phyloP scores from a whole-genome alignment of 495 filamentous ascomycete genomes.

The Hypoxylon trugodes region DNA sequence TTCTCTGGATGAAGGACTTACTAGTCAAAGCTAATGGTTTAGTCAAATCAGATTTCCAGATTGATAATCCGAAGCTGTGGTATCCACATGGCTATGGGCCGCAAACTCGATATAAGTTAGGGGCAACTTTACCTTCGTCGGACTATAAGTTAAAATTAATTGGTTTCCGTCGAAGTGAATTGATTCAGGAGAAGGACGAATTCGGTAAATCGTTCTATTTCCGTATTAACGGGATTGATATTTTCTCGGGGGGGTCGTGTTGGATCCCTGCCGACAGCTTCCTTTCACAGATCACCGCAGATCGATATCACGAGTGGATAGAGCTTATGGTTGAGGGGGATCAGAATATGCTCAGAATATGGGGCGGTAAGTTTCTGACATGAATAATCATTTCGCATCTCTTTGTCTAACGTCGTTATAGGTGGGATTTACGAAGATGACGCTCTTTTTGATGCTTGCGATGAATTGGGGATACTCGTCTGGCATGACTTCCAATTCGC shows the following conservation, averaged over 20 bases:
- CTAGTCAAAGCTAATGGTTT: conserved; percentile 40
- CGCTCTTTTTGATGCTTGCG: conserved; percentile 76
- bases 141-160: conserved; percentile 43
- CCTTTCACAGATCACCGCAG: conserved; percentile 62
- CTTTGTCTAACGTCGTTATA: conserved; percentile 59
- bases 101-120: conserved; percentile 70
- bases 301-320: conserved; percentile 73
- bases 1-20: conserved; percentile 64
- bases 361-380: conserved; percentile 66
- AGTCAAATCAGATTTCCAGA: conserved; percentile 54
- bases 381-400: conserved; percentile 62
- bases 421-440: conserved; percentile 80
- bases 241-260: conserved; percentile 76
- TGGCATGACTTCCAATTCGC: conserved; percentile 90
- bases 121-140: conserved; percentile 48
- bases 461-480: conserved; percentile 76
- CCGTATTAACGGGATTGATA: conserved; percentile 72
- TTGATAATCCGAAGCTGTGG: conserved; percentile 71
- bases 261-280: conserved; percentile 83
- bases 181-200: conserved; percentile 65
- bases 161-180: conserved; percentile 69
- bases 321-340: conserved; percentile 68
- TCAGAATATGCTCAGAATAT: conserved; percentile 71
- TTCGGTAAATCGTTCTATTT: conserved; percentile 78
- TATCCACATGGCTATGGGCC: conserved; percentile 74